phyloP scores from a whole-genome alignment of 192 early-diverging fungal species.

The Phlyctochytrium bullatum region DNA sequence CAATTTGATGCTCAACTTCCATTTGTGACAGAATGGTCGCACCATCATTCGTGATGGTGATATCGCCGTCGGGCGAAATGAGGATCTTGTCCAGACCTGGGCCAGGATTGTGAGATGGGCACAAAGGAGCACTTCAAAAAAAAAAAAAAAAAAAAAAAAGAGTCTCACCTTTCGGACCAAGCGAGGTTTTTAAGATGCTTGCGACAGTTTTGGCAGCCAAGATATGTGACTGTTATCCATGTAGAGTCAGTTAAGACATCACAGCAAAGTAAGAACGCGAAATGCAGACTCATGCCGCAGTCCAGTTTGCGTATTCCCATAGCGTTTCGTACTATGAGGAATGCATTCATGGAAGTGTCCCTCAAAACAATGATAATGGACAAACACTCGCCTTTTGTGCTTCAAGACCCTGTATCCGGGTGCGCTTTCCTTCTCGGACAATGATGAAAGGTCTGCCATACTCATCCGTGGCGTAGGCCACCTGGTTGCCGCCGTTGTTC shows the following conservation, averaged over 20 bases:
- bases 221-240: constrained; percentile 80
- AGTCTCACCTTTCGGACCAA: constrained; percentile 86
- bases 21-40: constrained; percentile 97
- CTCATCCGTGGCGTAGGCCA: constrained; percentile 91
- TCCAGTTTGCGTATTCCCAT: constrained; percentile 2
- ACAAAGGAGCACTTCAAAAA: constrained; percentile 18
- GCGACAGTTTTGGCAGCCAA: constrained; percentile 96
- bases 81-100: constrained; percentile 98
- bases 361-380: too few relatives aligned
- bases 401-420: constrained; percentile 84
- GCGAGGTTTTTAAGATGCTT: constrained; percentile 96
- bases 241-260: background rate
- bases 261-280: constrained; percentile 8
- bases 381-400: constrained; percentile 87
- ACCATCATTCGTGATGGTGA: constrained; percentile 99
- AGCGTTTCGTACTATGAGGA: background rate
- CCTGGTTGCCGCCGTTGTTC: too few relatives aligned
- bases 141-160: too few relatives aligned
- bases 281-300: constrained; percentile 2
- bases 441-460: constrained; percentile 99
- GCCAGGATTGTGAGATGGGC: too few relatives aligned
- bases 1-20: constrained; percentile 99
- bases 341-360: background rate
- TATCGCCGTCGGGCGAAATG: constrained; percentile 98
- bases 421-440: constrained; percentile 92